Conservation (phyloP, 306 rosid genomes). For the Ceratonia siliqua region DNA sequence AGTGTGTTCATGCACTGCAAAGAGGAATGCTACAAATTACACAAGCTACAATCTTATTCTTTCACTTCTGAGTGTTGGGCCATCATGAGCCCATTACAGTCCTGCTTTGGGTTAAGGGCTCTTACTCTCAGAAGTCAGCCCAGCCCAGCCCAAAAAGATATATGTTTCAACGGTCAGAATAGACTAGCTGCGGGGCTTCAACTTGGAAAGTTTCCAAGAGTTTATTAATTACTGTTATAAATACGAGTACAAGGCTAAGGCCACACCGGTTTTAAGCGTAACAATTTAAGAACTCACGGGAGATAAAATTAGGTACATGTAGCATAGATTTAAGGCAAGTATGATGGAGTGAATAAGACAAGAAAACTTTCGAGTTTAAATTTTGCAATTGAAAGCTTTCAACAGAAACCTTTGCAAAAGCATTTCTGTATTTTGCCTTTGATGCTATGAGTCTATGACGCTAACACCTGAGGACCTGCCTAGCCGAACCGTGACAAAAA, state of each 20-base stretch:
- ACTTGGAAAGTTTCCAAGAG: too few species aligned
- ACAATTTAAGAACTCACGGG: too few species aligned
- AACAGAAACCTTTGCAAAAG: background rate
- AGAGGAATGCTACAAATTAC: too few species aligned
- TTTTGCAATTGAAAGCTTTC: background rate
- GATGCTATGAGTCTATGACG: background rate
- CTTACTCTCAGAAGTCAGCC: too few species aligned
- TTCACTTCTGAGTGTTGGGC: background rate
- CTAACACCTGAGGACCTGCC: background rate
- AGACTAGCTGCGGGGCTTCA: too few species aligned
- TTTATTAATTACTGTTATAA: too few species aligned
- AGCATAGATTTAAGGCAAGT: background rate
- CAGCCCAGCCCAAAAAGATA: background rate
- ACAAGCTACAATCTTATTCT: too few species aligned
- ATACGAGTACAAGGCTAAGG: too few species aligned
- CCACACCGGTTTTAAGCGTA: background rate
- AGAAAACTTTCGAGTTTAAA: background rate
- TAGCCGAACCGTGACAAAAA: background rate
- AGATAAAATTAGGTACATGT: background rate
- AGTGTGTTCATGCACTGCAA: too few species aligned
- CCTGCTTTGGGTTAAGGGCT: background rate
- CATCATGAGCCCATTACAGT: background rate
- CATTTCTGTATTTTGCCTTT: background rate
- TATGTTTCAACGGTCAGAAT: too few species aligned
- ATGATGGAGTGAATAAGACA: background rate